Base-by-base conservation (phyloP, 2,329 filamentous ascomycete genomes). In the Diplodia seriata region DNA sequence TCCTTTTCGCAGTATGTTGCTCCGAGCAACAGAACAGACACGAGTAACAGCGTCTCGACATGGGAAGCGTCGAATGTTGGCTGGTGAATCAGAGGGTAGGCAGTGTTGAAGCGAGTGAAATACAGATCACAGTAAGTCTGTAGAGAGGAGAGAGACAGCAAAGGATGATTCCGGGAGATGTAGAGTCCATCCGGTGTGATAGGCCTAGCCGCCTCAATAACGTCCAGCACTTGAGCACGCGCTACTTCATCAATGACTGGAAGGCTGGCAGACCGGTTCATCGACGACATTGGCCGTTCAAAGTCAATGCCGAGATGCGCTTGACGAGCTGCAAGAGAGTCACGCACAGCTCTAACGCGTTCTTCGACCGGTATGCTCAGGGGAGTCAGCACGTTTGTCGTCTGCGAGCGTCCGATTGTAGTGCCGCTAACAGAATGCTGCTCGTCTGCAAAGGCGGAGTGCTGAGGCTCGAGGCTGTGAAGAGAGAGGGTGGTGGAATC, bases 1-100 rank as follows among this genome's bases (percentile, higher is more conserved):
- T 85, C 84, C 66, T 87, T 87, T 63, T 82, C 84, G 12, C 83
- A 82, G 70, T 89, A 89, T 0, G 87, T 89, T 0, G 87, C 87
- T 0, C 87, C 87, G n/a, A 89, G 81, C 2, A 87, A 78, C 2
- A 89, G 70, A 0, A 89, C 81, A 0, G 87, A 83, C 0, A 85
- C 76, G 0, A 89, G 77, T 0, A 89, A 78, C 0, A 89, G 75
- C 0, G 85, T 80, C 31, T 89, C 84, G 0, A 82, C 78, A 3
- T 78, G 74, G 8, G 77, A 79, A 0, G 85, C 81, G 53, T 86
- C 79, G 71, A 89, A 89, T 0, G 86, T 88, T 1, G 85, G 78
- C 70, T 84, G 79, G 69, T 89, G 86, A 9, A 89, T 82, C 1
- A 89, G 77, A 0, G 87, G 87, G 70, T 89, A 89, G 0, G 83